These are phyloP conservation scores for Epithemia pelagica DNA, from an alignment of 108 stramenopile species.

Conservation along the genomic window DNA sequence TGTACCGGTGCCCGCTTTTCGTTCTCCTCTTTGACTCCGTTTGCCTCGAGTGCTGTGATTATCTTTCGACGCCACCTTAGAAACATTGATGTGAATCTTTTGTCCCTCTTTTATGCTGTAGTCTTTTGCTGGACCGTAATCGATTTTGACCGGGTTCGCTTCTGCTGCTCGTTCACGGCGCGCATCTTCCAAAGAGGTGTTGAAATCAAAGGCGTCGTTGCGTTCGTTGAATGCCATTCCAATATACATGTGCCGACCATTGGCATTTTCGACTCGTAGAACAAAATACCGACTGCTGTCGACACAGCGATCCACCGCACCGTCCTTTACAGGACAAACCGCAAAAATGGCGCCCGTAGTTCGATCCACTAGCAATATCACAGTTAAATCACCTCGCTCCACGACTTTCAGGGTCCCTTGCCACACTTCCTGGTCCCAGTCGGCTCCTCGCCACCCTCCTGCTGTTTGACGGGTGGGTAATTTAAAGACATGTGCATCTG, in stretches of 20 bases:
- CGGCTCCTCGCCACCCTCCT: constrained; percentile 85
- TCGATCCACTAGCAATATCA: constrained; percentile 69
- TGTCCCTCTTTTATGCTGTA: constrained; percentile 91
- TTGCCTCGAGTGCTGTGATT: not conserved
- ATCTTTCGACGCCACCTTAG: constrained; percentile 14
- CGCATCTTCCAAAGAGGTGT: constrained; percentile 88
- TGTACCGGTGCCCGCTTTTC: constrained; percentile 5
- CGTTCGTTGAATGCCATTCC: constrained; percentile 96
- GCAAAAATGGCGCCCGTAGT: constrained; percentile 75
- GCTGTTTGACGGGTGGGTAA: constrained; percentile 70
- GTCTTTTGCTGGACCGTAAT: constrained; percentile 48
- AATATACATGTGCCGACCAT: constrained; percentile 92
- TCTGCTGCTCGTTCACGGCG: constrained; percentile 68
- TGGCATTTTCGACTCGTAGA: constrained; percentile 85
- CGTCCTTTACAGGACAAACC: constrained; percentile 77
- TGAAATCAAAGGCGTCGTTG: constrained; percentile 98
- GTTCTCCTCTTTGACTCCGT: constrained; percentile 9
- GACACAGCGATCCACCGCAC: constrained; percentile 83
- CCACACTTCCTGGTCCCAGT: constrained; percentile 88
- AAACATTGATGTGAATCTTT: constrained; percentile 70
- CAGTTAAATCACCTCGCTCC: constrained; percentile 72
- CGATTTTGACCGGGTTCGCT: constrained; percentile 26
- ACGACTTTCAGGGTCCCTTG: constrained; percentile 87
- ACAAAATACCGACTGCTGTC: constrained; percentile 91
- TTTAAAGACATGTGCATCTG: constrained; percentile 86